A percentile compares a stretch with the other conserved stretches of the same genome.
These are phyloP conservation scores for Penicillium sp. DNA, from an alignment of 2,329 filamentous ascomycete species.

Conservation along the genomic window DNA sequence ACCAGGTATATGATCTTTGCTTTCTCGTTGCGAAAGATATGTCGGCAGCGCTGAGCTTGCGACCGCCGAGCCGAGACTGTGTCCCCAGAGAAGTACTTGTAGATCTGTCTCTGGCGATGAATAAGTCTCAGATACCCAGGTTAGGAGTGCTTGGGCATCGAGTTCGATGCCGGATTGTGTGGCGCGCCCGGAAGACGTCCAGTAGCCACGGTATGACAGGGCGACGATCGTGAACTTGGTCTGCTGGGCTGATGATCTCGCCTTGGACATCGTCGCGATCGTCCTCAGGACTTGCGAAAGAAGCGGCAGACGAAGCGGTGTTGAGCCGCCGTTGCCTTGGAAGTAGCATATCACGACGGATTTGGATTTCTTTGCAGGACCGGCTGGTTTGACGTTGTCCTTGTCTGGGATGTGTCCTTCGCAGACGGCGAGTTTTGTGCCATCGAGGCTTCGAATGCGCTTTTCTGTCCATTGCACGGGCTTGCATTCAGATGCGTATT, in stretches of 20 bases:
- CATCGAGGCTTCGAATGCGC: slow-evolving; percentile 35
- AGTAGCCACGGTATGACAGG: slow-evolving; percentile 69
- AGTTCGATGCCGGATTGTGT: slow-evolving; percentile 69
- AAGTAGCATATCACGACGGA: slow-evolving; percentile 35
- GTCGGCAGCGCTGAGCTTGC: slow-evolving; percentile 62
- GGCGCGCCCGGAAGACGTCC: slow-evolving; percentile 72
- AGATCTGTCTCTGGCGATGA: slow-evolving; percentile 19
- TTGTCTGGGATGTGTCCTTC: slow-evolving; percentile 63
- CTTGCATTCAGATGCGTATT: slow-evolving; percentile 62
- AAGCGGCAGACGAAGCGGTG: slow-evolving; percentile 39
- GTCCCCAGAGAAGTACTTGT: slow-evolving; percentile 68
- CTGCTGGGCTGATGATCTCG: background rate
- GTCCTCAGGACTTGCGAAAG: slow-evolving; percentile 49
- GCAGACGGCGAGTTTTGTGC: slow-evolving; percentile 60
- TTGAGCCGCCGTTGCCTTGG: slow-evolving; percentile 37
- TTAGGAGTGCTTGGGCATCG: slow-evolving; percentile 66
- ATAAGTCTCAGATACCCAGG: slow-evolving; percentile 58
- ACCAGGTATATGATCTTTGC: fast-evolving
- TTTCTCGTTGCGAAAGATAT: slow-evolving; percentile 32
- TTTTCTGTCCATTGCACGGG: slow-evolving; percentile 69
- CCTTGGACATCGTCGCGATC: slow-evolving; percentile 11
- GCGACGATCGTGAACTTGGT: slow-evolving; percentile 46
- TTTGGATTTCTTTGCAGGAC: slow-evolving; percentile 2
- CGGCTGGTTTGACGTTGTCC: slow-evolving; percentile 38
- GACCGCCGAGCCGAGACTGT: slow-evolving; percentile 74